Evolutionary conservation across 2,329 filamentous ascomycete genomes (phyloP).

Genomic region (Penicillium hordei): DNA sequence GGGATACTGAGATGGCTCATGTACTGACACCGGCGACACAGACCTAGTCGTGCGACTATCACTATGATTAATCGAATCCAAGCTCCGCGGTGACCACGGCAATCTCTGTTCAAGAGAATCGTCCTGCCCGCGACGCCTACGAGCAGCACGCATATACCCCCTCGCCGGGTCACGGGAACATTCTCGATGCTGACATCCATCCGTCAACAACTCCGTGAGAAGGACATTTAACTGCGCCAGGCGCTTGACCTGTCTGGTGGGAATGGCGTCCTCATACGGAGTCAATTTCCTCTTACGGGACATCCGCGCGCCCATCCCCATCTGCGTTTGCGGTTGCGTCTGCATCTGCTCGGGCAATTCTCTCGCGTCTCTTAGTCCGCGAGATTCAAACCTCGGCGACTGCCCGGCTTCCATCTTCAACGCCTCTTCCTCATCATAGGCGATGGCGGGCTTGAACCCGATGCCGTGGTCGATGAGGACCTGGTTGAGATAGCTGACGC

Average conservation of each 20-base stretch:
- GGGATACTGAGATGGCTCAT: not conserved
- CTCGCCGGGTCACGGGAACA: not conserved
- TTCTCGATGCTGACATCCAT: not conserved
- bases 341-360: not conserved
- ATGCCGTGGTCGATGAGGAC: constrained; percentile 65
- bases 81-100: constrained; percentile 7
- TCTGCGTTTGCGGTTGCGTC: not conserved
- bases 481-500: constrained; percentile 72
- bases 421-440: constrained; percentile 54
- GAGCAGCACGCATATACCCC: not conserved
- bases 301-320: no score
- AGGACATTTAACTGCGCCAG: constrained; percentile 7
- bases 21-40: not conserved
- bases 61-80: constrained; percentile 2
- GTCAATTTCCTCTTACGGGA: constrained; percentile 4
- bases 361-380: not conserved
- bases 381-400: not conserved
- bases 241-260: constrained; percentile 2
- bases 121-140: not conserved
- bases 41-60: not conserved
- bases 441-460: constrained; percentile 62
- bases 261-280: not conserved
- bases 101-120: not conserved
- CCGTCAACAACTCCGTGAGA: constrained; percentile 4
- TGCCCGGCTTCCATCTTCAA: not conserved